Percentiles rank a stretch among this genome's conserved stretches.
These are phyloP conservation scores for Gossypium davidsonii DNA, from an alignment of 441 rosid species.

Conservation along the genomic window DNA sequence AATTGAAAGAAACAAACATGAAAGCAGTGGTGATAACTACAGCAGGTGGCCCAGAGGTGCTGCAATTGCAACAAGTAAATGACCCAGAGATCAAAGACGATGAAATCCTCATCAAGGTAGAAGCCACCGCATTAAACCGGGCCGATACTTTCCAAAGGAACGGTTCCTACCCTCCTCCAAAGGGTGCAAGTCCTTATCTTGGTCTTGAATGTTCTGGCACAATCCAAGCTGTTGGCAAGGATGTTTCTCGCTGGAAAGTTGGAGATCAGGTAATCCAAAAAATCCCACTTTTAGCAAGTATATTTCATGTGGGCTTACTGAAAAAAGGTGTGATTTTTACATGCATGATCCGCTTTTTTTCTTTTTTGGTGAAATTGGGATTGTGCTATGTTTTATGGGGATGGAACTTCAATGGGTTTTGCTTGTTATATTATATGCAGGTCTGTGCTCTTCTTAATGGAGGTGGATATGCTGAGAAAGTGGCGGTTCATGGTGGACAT, in stretches of 20 bases:
- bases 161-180: slow-evolving; percentile 70
- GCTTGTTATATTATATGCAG: slow-evolving; percentile 15
- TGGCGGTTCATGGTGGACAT: slow-evolving; percentile 69
- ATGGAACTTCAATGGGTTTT: neutral
- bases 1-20: slow-evolving; percentile 27
- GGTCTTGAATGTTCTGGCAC: slow-evolving; percentile 91
- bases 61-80: slow-evolving; percentile 59
- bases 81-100: slow-evolving; percentile 64
- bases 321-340: neutral
- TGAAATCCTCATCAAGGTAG: slow-evolving; percentile 67
- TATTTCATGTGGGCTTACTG: neutral
- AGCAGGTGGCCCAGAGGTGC: slow-evolving; percentile 77
- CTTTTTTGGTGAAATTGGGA: neutral
- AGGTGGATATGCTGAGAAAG: slow-evolving; percentile 94
- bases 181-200: slow-evolving; percentile 65
- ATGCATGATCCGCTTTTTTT: neutral
- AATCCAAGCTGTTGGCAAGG: slow-evolving; percentile 49
- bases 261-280: slow-evolving; percentile 55
- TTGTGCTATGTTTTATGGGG: neutral
- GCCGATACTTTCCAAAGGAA: slow-evolving; percentile 68
- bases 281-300: neutral
- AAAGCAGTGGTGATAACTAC: slow-evolving; percentile 70
- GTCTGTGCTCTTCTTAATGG: slow-evolving; percentile 89
- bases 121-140: slow-evolving; percentile 70
- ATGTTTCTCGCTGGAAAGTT: slow-evolving; percentile 70